Percentiles rank a stretch among this genome's conserved stretches.
phyloP scores from a whole-genome alignment of 106 monocot genomes.

The Phalaenopsis aphrodite region DNA sequence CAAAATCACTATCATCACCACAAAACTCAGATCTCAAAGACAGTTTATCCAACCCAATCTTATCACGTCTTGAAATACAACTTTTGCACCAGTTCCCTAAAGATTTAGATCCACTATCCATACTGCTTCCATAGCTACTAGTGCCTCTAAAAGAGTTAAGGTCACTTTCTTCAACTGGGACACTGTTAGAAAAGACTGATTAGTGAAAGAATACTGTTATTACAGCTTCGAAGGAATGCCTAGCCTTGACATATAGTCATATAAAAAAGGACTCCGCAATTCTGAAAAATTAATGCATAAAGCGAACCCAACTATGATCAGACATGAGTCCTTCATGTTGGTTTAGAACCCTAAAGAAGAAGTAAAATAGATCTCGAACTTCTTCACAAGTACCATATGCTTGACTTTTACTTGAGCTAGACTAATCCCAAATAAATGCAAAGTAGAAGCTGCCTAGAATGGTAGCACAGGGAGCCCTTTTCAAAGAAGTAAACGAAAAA shows the following conservation, averaged over 20 bases:
- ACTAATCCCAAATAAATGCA: too few species aligned
- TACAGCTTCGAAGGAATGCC: not conserved
- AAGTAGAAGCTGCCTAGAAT: too few species aligned
- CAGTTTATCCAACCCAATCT: conserved; percentile 19
- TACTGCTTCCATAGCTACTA: conserved; percentile 55
- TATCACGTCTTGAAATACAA: conserved; percentile 1
- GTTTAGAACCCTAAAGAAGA: not conserved
- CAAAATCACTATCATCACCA: conserved; percentile 52
- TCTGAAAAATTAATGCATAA: too few species aligned
- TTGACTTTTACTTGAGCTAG: not conserved
- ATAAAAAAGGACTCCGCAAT: too few species aligned
- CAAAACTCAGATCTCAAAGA: conserved; percentile 43
- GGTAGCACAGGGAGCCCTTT: too few species aligned
- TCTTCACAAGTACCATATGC: not conserved
- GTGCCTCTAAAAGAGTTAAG: conserved; percentile 44
- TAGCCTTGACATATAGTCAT: not conserved
- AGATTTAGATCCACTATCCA: conserved; percentile 34
- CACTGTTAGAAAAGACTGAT: conserved; percentile 16
- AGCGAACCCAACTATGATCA: too few species aligned
- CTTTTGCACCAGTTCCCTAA: conserved; percentile 15
- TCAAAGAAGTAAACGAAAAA: too few species aligned
- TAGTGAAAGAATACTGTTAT: not conserved
- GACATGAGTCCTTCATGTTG: too few species aligned
- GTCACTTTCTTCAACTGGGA: conserved; percentile 50
- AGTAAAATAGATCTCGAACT: not conserved